Evolutionary conservation across 2,329 filamentous ascomycete species (phyloP), one percentile per base, ranked within the genome.

Genomic region (Pseudocercospora fijiensis): DNA sequence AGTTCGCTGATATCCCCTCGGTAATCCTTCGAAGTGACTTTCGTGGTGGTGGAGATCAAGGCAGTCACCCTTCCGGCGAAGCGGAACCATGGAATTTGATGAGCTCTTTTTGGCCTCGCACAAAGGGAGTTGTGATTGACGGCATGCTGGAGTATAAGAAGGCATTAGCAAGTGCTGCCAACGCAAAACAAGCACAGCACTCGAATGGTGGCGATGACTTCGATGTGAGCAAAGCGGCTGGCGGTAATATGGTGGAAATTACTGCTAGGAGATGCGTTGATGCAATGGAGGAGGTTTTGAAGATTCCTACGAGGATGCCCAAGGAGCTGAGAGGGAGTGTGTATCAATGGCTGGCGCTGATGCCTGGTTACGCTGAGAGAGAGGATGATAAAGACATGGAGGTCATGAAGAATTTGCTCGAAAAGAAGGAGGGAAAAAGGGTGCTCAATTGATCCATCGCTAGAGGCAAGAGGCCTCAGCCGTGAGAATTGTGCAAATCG

Each of bases 21-120:
- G 65, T 67, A 4, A 65, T 67, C 2, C 53, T 67, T 33, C 13
- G 65, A n/a, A 63, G 59, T 22, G 65, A 67, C 22, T 67, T 67
- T 27, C 49, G 65, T 11, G 59, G 60, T 33, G 65, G 65, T 7
- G 65, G 65, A 8, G 65, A 67, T 41, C 65, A 67, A 30, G 59
- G 30, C 1, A 55, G 37, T 16, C 57, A 60, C 41, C 58, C 58
- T 20, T 53, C 47, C 4, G 58, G 58, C 4, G 55, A 51, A 4
- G 65, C 60, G 2, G 62, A 67, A 56, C 65, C 65, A 4, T 67
- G 65, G 65, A 67, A 67, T 49, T 27, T 67, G 22, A 67, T 67
- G 65, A 63, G 57, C 27, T 61, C 57, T 43, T 64, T 65, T 22
- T 67, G 61, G 62, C 65, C 65, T 7, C 57, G 65, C 24, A 67